phyloP scores from a whole-genome alignment of 306 rosid species.

The Pyrus communis region DNA sequence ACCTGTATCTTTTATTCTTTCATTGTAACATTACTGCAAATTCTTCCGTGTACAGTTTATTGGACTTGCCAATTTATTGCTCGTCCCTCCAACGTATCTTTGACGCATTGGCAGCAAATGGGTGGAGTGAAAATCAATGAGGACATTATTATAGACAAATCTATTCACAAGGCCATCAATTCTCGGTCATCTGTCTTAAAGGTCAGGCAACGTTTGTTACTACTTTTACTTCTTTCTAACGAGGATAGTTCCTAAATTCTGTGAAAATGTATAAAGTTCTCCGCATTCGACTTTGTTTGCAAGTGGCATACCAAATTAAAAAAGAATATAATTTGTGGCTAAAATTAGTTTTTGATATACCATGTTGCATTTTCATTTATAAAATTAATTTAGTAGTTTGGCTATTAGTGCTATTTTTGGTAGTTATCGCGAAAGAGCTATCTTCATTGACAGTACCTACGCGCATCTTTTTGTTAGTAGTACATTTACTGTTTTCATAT shows the following conservation, averaged over 20 bases:
- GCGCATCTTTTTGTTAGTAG: background rate
- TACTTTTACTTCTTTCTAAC: background rate
- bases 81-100: conserved; percentile 68
- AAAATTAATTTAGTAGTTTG: background rate
- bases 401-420: background rate
- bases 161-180: conserved; percentile 78
- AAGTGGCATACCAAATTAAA: conserved; percentile 8
- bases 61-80: conserved; percentile 97
- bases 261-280: conserved; percentile 1
- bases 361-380: background rate
- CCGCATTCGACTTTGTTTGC: background rate
- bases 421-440: background rate
- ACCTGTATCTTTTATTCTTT: background rate
- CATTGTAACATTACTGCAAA: background rate
- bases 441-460: background rate
- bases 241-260: conserved; percentile 3
- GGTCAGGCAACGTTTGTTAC: conserved; percentile 35
- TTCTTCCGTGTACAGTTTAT: conserved; percentile 47
- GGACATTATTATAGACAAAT: conserved; percentile 74
- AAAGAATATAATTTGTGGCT: background rate
- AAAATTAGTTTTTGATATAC: background rate
- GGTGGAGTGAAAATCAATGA: conserved; percentile 79
- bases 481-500: background rate
- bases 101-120: conserved; percentile 93
- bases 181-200: conserved; percentile 83